These are phyloP conservation scores for Setomelanomma holmii DNA, from an alignment of 2,329 filamentous ascomycete species.

Conservation along the genomic window DNA sequence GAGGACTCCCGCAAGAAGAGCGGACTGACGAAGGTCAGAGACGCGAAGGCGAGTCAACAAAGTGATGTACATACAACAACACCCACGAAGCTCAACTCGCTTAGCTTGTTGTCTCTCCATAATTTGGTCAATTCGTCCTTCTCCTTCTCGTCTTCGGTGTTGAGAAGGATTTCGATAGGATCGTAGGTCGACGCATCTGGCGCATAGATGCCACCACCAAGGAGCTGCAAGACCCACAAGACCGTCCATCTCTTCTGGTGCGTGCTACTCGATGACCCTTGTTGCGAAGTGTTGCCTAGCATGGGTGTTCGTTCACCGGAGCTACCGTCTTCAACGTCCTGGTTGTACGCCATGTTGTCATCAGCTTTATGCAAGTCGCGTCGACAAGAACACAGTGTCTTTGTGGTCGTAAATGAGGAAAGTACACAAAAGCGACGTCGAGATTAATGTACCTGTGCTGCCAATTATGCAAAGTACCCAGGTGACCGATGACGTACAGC, in stretches of 20 bases:
- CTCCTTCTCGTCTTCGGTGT: constrained; percentile 41
- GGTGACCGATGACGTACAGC: no score
- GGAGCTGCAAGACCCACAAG: constrained; percentile 32
- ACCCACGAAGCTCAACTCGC: constrained; percentile 53
- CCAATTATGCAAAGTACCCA: no score
- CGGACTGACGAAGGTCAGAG: constrained; percentile 29
- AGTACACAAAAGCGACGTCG: no score
- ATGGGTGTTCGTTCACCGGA: constrained; percentile 31
- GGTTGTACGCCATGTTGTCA: constrained; percentile 23
- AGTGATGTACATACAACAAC: constrained; percentile 46
- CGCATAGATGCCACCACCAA: constrained; percentile 43
- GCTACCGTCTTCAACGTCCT: constrained; percentile 26
- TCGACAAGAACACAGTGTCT: no score
- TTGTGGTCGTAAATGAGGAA: no score
- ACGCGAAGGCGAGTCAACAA: no score
- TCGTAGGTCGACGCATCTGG: constrained; percentile 46
- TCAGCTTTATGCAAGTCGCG: neutral
- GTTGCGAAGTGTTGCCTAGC: constrained; percentile 20
- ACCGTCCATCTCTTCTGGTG: constrained; percentile 11
- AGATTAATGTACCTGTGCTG: no score
- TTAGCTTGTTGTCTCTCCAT: constrained; percentile 51
- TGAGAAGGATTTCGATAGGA: constrained; percentile 48
- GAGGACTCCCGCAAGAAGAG: constrained; percentile 49
- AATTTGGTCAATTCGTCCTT: constrained; percentile 45
- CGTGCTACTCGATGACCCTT: constrained; percentile 3